Conservation (phyloP, 1,139 yeast species). For the Insectozyma bohioensis region DNA sequence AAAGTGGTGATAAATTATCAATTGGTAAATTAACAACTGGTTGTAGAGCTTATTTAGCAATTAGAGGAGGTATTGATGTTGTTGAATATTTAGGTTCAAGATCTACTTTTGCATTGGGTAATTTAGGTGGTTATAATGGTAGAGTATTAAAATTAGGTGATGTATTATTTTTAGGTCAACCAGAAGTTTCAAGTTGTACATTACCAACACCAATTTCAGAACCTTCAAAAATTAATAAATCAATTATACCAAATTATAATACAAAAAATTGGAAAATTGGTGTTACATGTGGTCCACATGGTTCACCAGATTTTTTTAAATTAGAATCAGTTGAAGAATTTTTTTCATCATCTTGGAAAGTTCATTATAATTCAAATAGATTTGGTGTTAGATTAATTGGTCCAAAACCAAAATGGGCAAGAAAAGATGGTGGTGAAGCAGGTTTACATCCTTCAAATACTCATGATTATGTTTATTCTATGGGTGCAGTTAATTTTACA, state of each 20-base stretch:
- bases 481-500: slow-evolving; percentile 95
- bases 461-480: slow-evolving; percentile 93
- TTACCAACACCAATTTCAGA: slow-evolving; percentile 69
- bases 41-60: slow-evolving; percentile 85
- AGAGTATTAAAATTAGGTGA: slow-evolving; percentile 90
- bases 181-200: slow-evolving; percentile 63
- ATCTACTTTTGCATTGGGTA: slow-evolving; percentile 93
- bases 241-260: slow-evolving; percentile 58
- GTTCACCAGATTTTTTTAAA: slow-evolving; percentile 91
- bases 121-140: slow-evolving; percentile 93
- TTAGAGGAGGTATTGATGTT: slow-evolving; percentile 92
- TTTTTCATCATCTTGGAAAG: slow-evolving; percentile 81
- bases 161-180: slow-evolving; percentile 81
- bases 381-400: slow-evolving; percentile 94
- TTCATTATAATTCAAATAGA: slow-evolving; percentile 94
- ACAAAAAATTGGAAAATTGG: slow-evolving; percentile 79
- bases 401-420: slow-evolving; percentile 96
- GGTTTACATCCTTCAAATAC: slow-evolving; percentile 98
- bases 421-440: slow-evolving; percentile 97
- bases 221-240: slow-evolving; percentile 57
- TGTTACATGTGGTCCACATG: slow-evolving; percentile 97
- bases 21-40: slow-evolving; percentile 81
- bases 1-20: slow-evolving; percentile 73
- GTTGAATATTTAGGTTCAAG: slow-evolving; percentile 94
- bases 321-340: slow-evolving; percentile 74